phyloP scores from a whole-genome alignment of 129 eudicot genomes.

The Flaveria robusta region DNA sequence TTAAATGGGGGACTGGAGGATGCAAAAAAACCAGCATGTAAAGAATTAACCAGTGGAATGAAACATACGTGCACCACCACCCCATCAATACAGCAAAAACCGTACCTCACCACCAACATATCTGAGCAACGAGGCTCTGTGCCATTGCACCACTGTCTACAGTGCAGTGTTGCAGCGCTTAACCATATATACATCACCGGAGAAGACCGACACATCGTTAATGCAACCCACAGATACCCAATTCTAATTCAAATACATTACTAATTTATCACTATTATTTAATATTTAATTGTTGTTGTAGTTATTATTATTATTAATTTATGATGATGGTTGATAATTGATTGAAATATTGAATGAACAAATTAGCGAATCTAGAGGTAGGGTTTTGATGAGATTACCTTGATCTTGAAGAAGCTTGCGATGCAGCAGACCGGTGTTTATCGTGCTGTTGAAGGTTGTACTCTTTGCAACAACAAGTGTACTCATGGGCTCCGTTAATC shows the following conservation, averaged over 20 bases:
- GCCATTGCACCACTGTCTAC: conserved; percentile 24
- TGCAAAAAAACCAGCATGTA: conserved; percentile 28
- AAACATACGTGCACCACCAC: conserved; percentile 37
- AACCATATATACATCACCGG: conserved; percentile 29
- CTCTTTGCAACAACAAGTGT: conserved; percentile 20
- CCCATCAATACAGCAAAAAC: conserved; percentile 25
- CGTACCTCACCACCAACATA: conserved; percentile 28
- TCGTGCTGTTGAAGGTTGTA: conserved; percentile 21
- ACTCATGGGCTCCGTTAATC: conserved; percentile 16
- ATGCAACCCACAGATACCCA: conserved; percentile 27
- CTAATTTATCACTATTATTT: too few relatives aligned
- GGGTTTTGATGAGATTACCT: conserved; percentile 41
- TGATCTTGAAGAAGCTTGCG: conserved; percentile 62
- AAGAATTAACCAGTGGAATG: conserved; percentile 33
- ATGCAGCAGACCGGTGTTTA: conserved; percentile 42
- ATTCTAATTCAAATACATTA: conserved; percentile 15
- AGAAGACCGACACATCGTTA: conserved; percentile 35
- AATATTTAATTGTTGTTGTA: not conserved
- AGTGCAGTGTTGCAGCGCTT: conserved; percentile 34
- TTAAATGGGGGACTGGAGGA: conserved; percentile 10
- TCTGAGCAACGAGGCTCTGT: conserved; percentile 32
- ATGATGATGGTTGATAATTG: not conserved
- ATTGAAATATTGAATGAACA: not conserved
- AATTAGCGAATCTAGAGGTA: not conserved
- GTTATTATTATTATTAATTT: not conserved